Evolutionary conservation across 1,284 basidiomycete species (phyloP).

Genomic region (Coniophora puteana): DNA sequence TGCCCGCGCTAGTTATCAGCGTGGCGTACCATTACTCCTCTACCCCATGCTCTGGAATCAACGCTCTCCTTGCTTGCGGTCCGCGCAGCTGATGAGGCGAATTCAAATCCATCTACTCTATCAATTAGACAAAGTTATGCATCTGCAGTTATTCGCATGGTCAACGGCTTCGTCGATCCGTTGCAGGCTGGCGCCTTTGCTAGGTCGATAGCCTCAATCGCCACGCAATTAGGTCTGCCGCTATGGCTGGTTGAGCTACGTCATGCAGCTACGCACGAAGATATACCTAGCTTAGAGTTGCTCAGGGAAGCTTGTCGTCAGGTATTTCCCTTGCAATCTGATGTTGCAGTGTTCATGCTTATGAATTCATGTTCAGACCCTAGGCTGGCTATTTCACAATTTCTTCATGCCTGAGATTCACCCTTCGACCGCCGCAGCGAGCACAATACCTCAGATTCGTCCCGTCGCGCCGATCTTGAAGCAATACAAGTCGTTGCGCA

Average conservation of each 20-base stretch:
- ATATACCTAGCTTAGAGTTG: conserved; percentile 82
- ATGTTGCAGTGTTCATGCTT: neutral
- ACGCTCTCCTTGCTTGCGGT: conserved; percentile 66
- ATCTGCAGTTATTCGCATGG: conserved; percentile 81
- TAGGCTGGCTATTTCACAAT: conserved; percentile 77
- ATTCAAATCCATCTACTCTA: conserved; percentile 32
- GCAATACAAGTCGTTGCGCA: conserved; percentile 66
- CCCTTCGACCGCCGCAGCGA: conserved; percentile 37
- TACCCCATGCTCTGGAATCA: conserved; percentile 73
- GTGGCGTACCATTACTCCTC: conserved; percentile 67
- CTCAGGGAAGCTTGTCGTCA: conserved; percentile 75
- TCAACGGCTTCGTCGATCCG: conserved; percentile 94
- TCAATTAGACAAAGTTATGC: conserved; percentile 66
- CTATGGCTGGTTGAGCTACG: conserved; percentile 91
- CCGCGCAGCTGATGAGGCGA: conserved; percentile 48
- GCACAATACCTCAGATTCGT: conserved; percentile 35
- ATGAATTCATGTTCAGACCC: conserved; percentile 42
- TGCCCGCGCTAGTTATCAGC: conserved; percentile 58
- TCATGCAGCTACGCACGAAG: conserved; percentile 95
- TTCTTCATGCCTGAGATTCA: conserved; percentile 78
- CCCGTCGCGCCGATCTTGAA: conserved; percentile 58
- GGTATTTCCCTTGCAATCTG: conserved; percentile 33
- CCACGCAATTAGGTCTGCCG: conserved; percentile 83
- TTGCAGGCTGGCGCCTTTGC: conserved; percentile 87
- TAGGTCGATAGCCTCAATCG: conserved; percentile 86